Base-by-base conservation (phyloP, 2,329 filamentous ascomycete genomes). In the Aspergillus texensis region DNA sequence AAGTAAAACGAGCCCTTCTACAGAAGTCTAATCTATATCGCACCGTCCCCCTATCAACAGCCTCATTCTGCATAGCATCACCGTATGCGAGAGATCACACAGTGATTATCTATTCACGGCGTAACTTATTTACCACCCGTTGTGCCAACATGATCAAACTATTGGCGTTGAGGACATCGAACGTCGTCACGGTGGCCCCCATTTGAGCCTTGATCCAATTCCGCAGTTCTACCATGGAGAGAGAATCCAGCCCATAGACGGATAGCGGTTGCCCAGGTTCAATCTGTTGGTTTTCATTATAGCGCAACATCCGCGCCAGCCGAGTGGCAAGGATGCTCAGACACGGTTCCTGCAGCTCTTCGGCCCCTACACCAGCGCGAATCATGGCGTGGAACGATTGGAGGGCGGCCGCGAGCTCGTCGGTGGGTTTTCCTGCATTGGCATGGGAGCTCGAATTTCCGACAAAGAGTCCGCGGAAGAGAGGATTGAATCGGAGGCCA, bases 141-240 rank as follows among this genome's bases (percentile, higher is more conserved):
- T 60, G 57, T 21, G 39, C 61, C 14, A 63, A 26, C 52, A 56
- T 59, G 16, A 63, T 60, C 53, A 63, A 39, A 53, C 61, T 63
- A 32, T 60, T 59, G 34, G 61, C 61, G 9, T 60, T 46, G 5
- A 63, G 30, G 26, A 65, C 62, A 21, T 65, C 61, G 16, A 61
- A 52, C 26, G 58, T 63, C 4, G 52, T 61, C 32, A 65, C 28
- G 3, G 53, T 30, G 10, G 62, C 62, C 21, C 56, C 61, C 61
- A 65, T 48, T 41, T 63, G 45, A 10, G 48, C 41, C 21, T 39
- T 48, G 43, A 65, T 46, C 63, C 63, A 65, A 48, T 65, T 65
- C 14, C 63, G 48, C 39, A 65, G 28, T 57, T 65, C 63, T 30
- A 65, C 63, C 19, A 60, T 58, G 4, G 61, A 62, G 45, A 65